A percentile compares a stretch with the other conserved stretches of the same genome.
Evolutionary conservation across 129 eudicot species (phyloP).

Genomic region (Saussurea involucrata): DNA sequence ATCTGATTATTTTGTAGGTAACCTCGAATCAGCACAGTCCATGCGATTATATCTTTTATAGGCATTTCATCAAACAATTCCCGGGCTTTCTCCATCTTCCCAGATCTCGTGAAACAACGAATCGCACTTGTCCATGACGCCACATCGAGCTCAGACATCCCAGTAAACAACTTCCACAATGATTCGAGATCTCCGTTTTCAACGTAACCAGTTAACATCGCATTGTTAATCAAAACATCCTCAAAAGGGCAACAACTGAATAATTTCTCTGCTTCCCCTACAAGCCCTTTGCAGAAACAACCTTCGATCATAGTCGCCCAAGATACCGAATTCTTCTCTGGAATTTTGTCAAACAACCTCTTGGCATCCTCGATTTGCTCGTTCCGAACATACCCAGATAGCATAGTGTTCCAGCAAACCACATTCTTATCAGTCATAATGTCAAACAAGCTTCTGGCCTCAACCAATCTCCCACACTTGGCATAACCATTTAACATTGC

Average conservation of each 20-base stretch:
- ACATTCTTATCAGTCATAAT: constrained; percentile 44
- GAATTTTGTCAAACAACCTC: constrained; percentile 47
- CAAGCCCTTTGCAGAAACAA: constrained; percentile 37
- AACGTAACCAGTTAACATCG: constrained; percentile 58
- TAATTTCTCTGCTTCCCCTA: constrained; percentile 42
- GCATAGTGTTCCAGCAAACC: constrained; percentile 59
- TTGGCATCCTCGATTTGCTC: constrained; percentile 39
- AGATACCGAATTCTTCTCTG: constrained; percentile 40
- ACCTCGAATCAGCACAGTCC: constrained; percentile 51
- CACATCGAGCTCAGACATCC: no score
- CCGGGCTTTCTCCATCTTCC: constrained; percentile 40
- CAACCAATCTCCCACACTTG: constrained; percentile 48
- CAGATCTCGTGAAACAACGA: constrained; percentile 32
- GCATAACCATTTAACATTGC: constrained; percentile 76
- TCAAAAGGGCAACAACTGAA: constrained; percentile 28
- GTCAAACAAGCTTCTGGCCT: constrained; percentile 59
- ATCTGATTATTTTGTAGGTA: constrained; percentile 31
- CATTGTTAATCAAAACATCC: constrained; percentile 43
- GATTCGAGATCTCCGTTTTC: constrained; percentile 42
- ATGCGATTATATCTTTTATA: constrained; percentile 40
- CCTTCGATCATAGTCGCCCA: constrained; percentile 59
- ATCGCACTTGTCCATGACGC: no score
- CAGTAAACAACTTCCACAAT: constrained; percentile 37
- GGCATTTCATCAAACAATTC: constrained; percentile 46
- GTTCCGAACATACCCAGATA: constrained; percentile 44